Percentiles rank a stretch among this genome's conserved stretches.
phyloP scores from a whole-genome alignment of 2,329 filamentous ascomycete genomes.

The Stagonosporopsis chrysanthemi region DNA sequence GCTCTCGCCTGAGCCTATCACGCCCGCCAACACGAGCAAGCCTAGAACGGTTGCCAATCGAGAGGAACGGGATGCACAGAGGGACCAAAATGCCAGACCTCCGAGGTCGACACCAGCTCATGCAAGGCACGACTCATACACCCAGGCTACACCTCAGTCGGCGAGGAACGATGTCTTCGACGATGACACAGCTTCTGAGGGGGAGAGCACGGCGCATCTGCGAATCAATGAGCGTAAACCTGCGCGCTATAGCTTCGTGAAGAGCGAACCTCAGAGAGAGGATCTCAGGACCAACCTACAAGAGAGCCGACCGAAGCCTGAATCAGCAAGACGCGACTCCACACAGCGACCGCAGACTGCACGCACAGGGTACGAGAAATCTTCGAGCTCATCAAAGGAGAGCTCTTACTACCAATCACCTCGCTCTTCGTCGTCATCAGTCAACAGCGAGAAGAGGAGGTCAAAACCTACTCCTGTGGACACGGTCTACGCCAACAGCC shows the following conservation, averaged over 20 bases:
- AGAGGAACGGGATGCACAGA: constrained; percentile 14
- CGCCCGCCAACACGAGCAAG: constrained; percentile 46
- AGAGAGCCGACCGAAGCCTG: constrained; percentile 28
- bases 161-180: constrained; percentile 39
- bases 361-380: constrained; percentile 26
- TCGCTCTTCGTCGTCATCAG: constrained; percentile 42
- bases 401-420: constrained; percentile 36
- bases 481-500: constrained; percentile 23
- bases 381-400: constrained; percentile 39
- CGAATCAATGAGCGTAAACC: constrained; percentile 43
- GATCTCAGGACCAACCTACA: constrained; percentile 40
- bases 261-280: constrained; percentile 46
- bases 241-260: constrained; percentile 51
- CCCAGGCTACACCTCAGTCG: constrained; percentile 22
- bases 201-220: constrained; percentile 36
- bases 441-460: constrained; percentile 30
- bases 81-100: constrained; percentile 37
- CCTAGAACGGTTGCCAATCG: constrained; percentile 35
- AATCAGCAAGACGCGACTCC: constrained; percentile 27
- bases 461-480: constrained; percentile 32
- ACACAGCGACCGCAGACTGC: constrained; percentile 24
- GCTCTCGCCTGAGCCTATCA: constrained; percentile 59
- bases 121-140: constrained; percentile 34
- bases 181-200: constrained; percentile 40
- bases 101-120: constrained; percentile 38